A percentile compares a stretch with the other conserved stretches of the same genome.
These are phyloP conservation scores for Solanum lycopersicoides DNA, from an alignment of 257 asterid species.

Conservation along the genomic window DNA sequence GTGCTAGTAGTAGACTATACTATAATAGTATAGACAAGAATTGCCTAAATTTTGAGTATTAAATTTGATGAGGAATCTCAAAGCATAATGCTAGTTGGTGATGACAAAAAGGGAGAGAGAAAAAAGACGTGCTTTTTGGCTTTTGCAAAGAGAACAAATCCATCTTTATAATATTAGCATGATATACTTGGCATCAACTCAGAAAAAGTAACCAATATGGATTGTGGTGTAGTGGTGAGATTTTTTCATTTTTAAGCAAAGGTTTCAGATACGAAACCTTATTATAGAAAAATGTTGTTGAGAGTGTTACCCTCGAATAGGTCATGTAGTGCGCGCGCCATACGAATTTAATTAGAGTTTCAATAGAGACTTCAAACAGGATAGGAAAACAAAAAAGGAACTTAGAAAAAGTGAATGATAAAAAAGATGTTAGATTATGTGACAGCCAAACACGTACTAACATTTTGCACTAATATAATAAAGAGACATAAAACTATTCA, in stretches of 20 bases:
- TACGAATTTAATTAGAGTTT: not conserved
- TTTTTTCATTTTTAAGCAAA: no score
- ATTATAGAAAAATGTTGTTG: no score
- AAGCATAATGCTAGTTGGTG: conserved; percentile 1
- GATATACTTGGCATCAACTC: conserved; percentile 1
- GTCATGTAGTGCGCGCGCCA: no score
- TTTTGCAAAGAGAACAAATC: not conserved
- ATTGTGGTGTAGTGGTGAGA: accelerated
- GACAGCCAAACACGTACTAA: not conserved
- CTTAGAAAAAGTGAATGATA: not conserved
- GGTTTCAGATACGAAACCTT: accelerated
- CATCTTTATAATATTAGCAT: not conserved
- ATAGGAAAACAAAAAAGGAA: not conserved
- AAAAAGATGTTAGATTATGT: not conserved
- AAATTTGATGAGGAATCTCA: not conserved
- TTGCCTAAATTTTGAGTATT: not conserved
- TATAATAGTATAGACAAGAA: not conserved
- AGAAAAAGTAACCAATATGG: not conserved
- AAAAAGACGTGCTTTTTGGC: not conserved
- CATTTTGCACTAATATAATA: not conserved
- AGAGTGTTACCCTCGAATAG: accelerated
- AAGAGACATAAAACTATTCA: not conserved
- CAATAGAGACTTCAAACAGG: accelerated
- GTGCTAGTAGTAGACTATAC: not conserved
- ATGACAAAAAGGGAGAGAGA: not conserved